These are phyloP conservation scores for Botrytis galanthina DNA, from an alignment of 2,329 filamentous ascomycete species.

Conservation along the genomic window DNA sequence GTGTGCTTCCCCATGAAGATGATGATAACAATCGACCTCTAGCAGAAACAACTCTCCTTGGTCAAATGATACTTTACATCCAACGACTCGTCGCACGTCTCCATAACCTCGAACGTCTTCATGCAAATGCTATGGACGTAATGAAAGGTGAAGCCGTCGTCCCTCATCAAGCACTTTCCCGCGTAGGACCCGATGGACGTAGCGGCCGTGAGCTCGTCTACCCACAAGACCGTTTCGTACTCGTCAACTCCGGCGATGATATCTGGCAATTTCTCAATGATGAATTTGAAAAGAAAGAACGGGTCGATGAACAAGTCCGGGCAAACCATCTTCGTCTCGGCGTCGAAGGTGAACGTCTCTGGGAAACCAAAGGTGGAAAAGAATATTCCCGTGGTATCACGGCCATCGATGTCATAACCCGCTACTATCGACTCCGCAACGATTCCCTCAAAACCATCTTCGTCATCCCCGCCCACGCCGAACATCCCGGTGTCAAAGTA, in stretches of 20 bases:
- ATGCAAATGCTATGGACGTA: conserved; percentile 51
- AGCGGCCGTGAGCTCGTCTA: conserved; percentile 49
- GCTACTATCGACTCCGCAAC: conserved; percentile 52
- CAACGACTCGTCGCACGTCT: conserved; percentile 54
- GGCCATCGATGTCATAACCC: conserved; percentile 48
- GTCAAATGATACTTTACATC: conserved; percentile 55
- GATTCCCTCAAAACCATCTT: conserved; percentile 48
- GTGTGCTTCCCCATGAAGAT: conserved; percentile 49
- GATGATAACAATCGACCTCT: conserved; percentile 42
- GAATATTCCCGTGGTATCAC: conserved; percentile 44
- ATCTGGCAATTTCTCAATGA: conserved; percentile 48
- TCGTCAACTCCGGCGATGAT: conserved; percentile 55
- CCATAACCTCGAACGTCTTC: conserved; percentile 56
- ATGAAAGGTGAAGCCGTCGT: conserved; percentile 51
- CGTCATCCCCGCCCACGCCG: conserved; percentile 50
- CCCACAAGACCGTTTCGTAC: conserved; percentile 55
- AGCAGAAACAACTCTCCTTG: conserved; percentile 53
- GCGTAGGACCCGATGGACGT: conserved; percentile 52
- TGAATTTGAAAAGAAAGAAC: conserved; percentile 41
- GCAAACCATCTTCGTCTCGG: conserved; percentile 42
- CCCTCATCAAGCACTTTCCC: conserved; percentile 52
- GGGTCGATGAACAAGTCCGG: conserved; percentile 42
- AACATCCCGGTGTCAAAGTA: conserved; percentile 46
- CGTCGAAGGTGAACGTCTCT: conserved; percentile 43
- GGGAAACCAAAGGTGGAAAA: conserved; percentile 24